These are phyloP conservation scores for Sporothrix dimorphospora DNA, from an alignment of 2,329 filamentous ascomycete species.

Conservation along the genomic window DNA sequence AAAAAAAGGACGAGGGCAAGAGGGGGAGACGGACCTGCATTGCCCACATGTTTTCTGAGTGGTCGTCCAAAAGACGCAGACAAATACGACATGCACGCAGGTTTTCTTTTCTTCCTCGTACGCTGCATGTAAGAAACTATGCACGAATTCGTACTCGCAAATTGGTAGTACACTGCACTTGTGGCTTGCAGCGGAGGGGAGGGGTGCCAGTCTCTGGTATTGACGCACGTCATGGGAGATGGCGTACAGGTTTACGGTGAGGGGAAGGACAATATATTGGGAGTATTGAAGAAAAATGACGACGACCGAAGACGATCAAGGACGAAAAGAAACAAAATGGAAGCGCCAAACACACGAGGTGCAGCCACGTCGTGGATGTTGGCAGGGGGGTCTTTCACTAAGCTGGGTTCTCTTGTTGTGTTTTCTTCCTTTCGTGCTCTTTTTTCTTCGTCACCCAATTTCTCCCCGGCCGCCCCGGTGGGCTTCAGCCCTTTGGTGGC, in stretches of 20 bases:
- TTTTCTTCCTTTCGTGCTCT: background rate
- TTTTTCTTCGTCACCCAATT: background rate
- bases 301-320: background rate
- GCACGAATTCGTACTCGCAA: background rate
- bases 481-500: constrained; percentile 9
- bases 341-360: background rate
- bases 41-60: background rate
- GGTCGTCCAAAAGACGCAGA: background rate
- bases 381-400: background rate
- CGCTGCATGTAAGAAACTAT: background rate
- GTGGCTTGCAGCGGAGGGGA: background rate
- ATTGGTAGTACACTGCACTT: background rate
- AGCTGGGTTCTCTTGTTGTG: background rate
- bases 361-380: background rate
- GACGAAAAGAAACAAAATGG: background rate
- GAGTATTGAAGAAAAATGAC: background rate
- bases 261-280: background rate
- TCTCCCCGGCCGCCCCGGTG: constrained; percentile 1
- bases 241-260: background rate
- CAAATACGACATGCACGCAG: constrained; percentile 6
- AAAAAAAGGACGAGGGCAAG: background rate
- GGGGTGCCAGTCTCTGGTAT: constrained; percentile 7
- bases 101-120: background rate
- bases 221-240: constrained; percentile 18
- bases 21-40: background rate